Percentiles rank a stretch among this genome's conserved stretches.
These are phyloP conservation scores for Acacia pycnantha DNA, from an alignment of 331 rosid genomes.

Conservation along the genomic window DNA sequence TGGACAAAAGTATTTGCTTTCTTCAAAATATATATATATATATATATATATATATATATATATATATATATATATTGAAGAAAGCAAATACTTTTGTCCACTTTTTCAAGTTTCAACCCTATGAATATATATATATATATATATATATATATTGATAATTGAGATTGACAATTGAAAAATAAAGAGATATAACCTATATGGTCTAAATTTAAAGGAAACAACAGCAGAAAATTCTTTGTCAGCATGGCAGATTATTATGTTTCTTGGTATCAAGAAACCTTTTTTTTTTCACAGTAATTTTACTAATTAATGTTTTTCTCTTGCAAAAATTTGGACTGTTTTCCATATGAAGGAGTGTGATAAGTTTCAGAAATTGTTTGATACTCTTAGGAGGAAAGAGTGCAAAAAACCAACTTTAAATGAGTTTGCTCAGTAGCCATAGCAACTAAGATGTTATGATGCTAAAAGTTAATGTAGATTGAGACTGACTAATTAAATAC, in stretches of 20 bases:
- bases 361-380: slow-evolving; percentile 13
- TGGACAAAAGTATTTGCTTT: neutral
- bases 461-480: neutral
- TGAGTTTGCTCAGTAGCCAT: neutral
- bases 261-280: neutral
- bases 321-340: neutral
- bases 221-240: neutral
- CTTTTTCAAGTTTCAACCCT: neutral
- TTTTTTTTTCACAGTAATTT: neutral
- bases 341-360: neutral
- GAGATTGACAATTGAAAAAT: neutral
- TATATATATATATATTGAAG: no score
- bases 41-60: no score
- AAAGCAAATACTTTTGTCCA: neutral
- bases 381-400: neutral
- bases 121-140: no score
- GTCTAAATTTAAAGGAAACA: neutral
- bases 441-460: neutral
- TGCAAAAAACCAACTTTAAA: neutral
- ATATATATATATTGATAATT: neutral
- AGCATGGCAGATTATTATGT: neutral
- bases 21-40: no score
- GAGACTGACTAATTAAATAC: slow-evolving; percentile 7
- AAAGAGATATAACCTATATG: neutral
- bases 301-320: neutral